Percentiles rank a stretch among this genome's conserved stretches.
Conservation (phyloP, 2,329 filamentous ascomycete genomes). For the Didymella pinodella region DNA sequence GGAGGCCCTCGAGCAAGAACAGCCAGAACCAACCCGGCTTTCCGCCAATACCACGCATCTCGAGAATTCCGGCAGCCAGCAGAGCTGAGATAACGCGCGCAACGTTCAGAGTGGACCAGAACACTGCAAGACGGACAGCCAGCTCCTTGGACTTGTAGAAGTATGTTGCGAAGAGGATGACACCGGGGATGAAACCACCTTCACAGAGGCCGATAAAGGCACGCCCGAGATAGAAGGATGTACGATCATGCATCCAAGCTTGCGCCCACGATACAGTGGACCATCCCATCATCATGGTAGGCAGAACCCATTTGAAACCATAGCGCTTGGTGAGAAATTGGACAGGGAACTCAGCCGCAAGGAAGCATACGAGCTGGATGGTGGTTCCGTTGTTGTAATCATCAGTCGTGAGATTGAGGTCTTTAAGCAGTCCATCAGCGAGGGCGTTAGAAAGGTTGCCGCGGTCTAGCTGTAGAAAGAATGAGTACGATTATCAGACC, state of each 20-base stretch:
- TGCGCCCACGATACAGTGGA: slow-evolving; percentile 66
- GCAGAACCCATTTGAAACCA: slow-evolving; percentile 54
- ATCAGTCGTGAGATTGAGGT: slow-evolving; percentile 41
- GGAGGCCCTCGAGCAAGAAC: slow-evolving; percentile 54
- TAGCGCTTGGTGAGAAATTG: slow-evolving; percentile 55
- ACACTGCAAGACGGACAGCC: slow-evolving; percentile 70
- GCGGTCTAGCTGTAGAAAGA: slow-evolving; percentile 53
- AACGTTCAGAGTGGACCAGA: slow-evolving; percentile 72
- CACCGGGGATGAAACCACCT: slow-evolving; percentile 66
- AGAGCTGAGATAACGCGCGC: slow-evolving; percentile 64
- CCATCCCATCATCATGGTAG: slow-evolving; percentile 56
- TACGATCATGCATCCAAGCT: slow-evolving; percentile 65
- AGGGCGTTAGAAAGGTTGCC: slow-evolving; percentile 52
- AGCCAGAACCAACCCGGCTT: slow-evolving; percentile 64
- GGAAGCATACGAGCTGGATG: slow-evolving; percentile 82
- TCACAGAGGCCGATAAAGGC: slow-evolving; percentile 55
- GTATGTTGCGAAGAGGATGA: slow-evolving; percentile 73
- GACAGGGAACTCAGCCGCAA: slow-evolving; percentile 60
- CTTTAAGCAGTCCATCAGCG: slow-evolving; percentile 41
- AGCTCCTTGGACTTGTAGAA: slow-evolving; percentile 77
- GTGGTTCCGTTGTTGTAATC: slow-evolving; percentile 50
- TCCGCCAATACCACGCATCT: slow-evolving; percentile 58
- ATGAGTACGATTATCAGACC: neutral
- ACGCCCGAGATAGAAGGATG: slow-evolving; percentile 53
- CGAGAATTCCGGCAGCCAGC: slow-evolving; percentile 62